Evolutionary conservation across 1,284 basidiomycete genomes (phyloP), one percentile per base, ranked within the genome.

Genomic region (Ustilago cynodontis): DNA sequence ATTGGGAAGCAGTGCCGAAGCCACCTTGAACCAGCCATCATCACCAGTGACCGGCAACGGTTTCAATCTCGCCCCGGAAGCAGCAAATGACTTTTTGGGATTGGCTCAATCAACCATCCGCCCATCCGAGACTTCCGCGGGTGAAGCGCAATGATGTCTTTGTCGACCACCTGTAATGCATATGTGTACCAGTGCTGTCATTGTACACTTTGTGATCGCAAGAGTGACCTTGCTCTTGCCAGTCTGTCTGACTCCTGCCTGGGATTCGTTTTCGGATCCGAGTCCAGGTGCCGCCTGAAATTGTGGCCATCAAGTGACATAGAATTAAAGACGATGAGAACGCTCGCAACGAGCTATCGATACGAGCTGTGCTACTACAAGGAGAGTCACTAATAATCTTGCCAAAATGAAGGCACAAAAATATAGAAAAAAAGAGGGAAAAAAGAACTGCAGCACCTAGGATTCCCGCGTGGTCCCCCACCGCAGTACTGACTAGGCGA

Each of bases 401-500:
- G 7, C 20, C 33, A 62, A 58, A 14, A 31, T 10, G 8, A 37
- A 37, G 14, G 14, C 8, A 14, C 28, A 57, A 62, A 31, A 35
- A 26, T 26, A 1, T 20, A 0, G 7, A 51, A 55, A 63, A 64
- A 49, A 37, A 6, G 16, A 28, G 4, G 33, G n/a, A 24, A 61
- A 58, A 65, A 76, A 88, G 88, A 91, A 91, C 90, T 90, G 90
- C 90, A 90, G 90, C 90, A 91, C 90, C 90, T 88, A 91, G 90
- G 91, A 91, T 91, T 91, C 91, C 90, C 90, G 88, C 89, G 90
- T 91, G 91, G 91, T 91, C 91, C 91, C 91, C 91, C 91, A 91
- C 91, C 90, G 88, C 91, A 90, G 91, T 92, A 92, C 91, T 92
- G 90, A 91, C 91, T 91, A 87, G 89, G 90, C 90, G 89, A 90